Base-by-base conservation (phyloP, 2,329 filamentous ascomycete genomes). In the Talaromyces sp. region DNA sequence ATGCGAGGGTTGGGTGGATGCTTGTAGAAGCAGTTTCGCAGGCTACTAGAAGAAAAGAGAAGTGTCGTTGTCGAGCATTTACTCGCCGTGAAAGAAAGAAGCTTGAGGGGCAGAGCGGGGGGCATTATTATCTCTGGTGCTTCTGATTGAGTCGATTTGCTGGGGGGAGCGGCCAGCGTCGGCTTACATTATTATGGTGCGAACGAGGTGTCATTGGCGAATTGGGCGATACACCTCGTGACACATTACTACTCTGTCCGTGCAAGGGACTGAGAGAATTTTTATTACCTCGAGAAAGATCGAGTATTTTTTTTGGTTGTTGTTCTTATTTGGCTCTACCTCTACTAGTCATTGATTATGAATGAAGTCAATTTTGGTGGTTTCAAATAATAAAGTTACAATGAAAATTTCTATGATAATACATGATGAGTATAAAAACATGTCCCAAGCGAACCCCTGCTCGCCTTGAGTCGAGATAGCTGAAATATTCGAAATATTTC, bases 81-180 rank as follows among this genome's bases (percentile, higher is more conserved):
- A 37, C 52, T 56, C 33, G 33, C 52, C 9, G 52, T 56, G 31
- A 31, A 45, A 59, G 39, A 45, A 61, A 62, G 65, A 52, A 57
- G 63, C 66, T 61, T 68, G 66, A 69, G 66, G 65, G 67, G 66
- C 58, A 66, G 50, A 43, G 68, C 65, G 69, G 69, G 68, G 68
- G 69, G 59, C 69, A 70, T 59, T 67, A 45, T 64, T 59, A 35
- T 43, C 39, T 56, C 19, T 43, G 37, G 39, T 41, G 56, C 35
- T 41, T 25, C 61, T 41, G 37, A 59, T 41, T 41, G 37, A 59
- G 39, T 57, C 39, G 58, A 50, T 39, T 37, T 31, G 57, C 41
- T 45, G 47, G 57, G 25, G 35, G 35, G 52, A 37, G 59, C 61
- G 61, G 61, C 61, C 61, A 63, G 61, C 61, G 49, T 47, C 61